Evolutionary conservation across 148 eudicot species (phyloP).

Genomic region (Diospyros kaki): DNA sequence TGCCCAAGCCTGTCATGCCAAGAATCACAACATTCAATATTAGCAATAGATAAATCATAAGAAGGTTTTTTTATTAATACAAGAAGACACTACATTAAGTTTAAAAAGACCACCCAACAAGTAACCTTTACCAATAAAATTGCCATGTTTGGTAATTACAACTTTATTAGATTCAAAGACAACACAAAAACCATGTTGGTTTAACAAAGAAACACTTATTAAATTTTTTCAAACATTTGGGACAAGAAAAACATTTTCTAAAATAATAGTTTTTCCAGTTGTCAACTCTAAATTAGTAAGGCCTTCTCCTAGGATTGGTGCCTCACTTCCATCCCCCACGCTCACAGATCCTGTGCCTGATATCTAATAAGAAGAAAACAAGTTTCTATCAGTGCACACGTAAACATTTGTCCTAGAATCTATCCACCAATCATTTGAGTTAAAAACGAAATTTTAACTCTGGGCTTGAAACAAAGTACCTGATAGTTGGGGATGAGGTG

Average conservation of each 20-base stretch:
- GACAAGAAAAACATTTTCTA: neutral
- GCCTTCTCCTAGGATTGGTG: neutral
- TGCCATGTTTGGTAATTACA: too few relatives aligned
- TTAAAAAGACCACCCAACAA: too few relatives aligned
- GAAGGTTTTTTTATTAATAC: too few relatives aligned
- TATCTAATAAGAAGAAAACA: neutral
- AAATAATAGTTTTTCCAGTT: neutral
- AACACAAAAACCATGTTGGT: too few relatives aligned
- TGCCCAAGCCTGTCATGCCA: too few relatives aligned
- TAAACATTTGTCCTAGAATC: conserved; percentile 9
- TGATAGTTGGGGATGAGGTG: too few relatives aligned
- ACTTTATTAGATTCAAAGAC: too few relatives aligned
- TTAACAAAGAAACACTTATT: neutral
- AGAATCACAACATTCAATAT: too few relatives aligned
- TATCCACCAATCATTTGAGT: conserved; percentile 5
- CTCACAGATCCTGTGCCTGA: conserved; percentile 9
- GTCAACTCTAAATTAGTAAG: conserved; percentile 3
- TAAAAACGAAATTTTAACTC: neutral
- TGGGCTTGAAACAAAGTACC: too few relatives aligned
- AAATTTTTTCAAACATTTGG: conserved; percentile 7
- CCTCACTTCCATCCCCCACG: neutral
- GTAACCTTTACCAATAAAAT: too few relatives aligned
- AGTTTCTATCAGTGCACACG: neutral
- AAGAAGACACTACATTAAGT: too few relatives aligned
- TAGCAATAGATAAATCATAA: too few relatives aligned